A percentile compares a stretch with the other conserved stretches of the same genome.
Evolutionary conservation across 495 filamentous ascomycete species (phyloP).

Genomic region (Aspergillus affinis): DNA sequence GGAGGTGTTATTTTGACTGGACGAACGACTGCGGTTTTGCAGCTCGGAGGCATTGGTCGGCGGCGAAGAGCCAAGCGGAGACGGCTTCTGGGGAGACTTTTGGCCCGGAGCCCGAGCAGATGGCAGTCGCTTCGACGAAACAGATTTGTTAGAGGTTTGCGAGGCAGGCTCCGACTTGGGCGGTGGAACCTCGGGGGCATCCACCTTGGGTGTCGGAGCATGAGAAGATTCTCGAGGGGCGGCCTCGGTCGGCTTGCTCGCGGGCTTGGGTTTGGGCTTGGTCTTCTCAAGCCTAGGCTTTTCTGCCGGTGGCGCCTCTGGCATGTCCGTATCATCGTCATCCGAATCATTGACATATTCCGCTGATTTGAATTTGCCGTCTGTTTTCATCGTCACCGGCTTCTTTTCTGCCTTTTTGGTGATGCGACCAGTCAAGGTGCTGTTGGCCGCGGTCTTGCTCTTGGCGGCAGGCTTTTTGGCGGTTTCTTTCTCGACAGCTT

Average conservation of each 20-base stretch:
- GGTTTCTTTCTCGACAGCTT: constrained; percentile 55
- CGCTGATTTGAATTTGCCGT: constrained; percentile 63
- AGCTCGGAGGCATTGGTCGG: constrained; percentile 72
- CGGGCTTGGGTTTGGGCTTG: constrained; percentile 18
- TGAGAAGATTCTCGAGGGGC: constrained; percentile 19
- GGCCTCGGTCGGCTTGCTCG: constrained; percentile 18
- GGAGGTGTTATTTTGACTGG: constrained; percentile 44
- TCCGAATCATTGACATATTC: constrained; percentile 78
- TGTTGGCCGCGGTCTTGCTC: constrained; percentile 49
- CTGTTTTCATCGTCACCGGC: constrained; percentile 33
- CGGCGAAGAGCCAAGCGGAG: constrained; percentile 72
- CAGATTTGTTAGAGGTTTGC: constrained; percentile 25
- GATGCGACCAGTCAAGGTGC: constrained; percentile 48
- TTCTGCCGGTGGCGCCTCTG: constrained; percentile 35
- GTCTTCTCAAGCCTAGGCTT: constrained; percentile 31
- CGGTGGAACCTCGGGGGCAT: constrained; percentile 10
- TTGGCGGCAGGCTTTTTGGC: constrained; percentile 60
- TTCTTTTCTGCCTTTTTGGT: constrained; percentile 55
- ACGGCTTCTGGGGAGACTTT: constrained; percentile 67
- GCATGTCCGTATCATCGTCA: constrained; percentile 60
- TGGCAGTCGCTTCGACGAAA: constrained; percentile 38
- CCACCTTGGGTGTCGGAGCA: constrained; percentile 20
- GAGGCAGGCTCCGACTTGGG: constrained; percentile 16
- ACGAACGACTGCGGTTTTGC: constrained; percentile 41
- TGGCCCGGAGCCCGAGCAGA: constrained; percentile 40